Evolutionary conservation across 2,329 filamentous ascomycete species (phyloP).

Genomic region (Fusarium staphyleae): DNA sequence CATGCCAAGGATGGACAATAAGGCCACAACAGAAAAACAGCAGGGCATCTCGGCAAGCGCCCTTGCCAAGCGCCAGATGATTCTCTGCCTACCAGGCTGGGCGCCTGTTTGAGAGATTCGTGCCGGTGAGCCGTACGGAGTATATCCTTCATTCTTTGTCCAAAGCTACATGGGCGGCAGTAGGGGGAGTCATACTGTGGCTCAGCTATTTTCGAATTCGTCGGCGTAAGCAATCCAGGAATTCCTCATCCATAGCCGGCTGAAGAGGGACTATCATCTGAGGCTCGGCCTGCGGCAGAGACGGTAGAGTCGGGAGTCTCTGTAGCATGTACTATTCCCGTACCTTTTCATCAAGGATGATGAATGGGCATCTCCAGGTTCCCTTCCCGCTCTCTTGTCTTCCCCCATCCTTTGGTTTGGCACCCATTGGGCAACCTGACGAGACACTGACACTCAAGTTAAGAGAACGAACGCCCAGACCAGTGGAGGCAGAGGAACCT

Average conservation of each 20-base stretch:
- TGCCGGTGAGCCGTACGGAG: constrained; percentile 29
- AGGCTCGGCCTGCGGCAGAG: constrained; percentile 13
- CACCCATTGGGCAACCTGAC: constrained; percentile 4
- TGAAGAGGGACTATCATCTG: constrained; percentile 8
- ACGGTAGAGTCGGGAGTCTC: too few species aligned
- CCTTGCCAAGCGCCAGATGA: constrained; percentile 24
- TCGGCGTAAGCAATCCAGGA: constrained; percentile 19
- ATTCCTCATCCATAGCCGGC: constrained; percentile 23
- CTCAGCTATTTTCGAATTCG: neutral
- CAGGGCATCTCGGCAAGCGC: constrained; percentile 6
- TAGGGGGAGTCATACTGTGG: constrained; percentile 1
- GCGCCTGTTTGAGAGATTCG: constrained; percentile 12
- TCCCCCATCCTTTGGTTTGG: constrained; percentile 6
- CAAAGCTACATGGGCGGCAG: neutral
- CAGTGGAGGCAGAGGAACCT: constrained; percentile 21
- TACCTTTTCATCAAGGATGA: neutral
- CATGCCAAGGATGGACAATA: neutral
- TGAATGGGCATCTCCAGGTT: constrained; percentile 2
- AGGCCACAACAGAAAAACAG: neutral
- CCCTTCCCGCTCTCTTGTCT: constrained; percentile 13
- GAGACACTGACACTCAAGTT: constrained; percentile 1
- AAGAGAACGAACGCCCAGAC: constrained; percentile 1
- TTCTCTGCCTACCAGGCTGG: constrained; percentile 19
- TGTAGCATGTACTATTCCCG: neutral
- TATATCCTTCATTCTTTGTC: neutral